phyloP scores from a whole-genome alignment of 1,284 basidiomycete species.

The Cutaneotrichosporon dermatis region DNA sequence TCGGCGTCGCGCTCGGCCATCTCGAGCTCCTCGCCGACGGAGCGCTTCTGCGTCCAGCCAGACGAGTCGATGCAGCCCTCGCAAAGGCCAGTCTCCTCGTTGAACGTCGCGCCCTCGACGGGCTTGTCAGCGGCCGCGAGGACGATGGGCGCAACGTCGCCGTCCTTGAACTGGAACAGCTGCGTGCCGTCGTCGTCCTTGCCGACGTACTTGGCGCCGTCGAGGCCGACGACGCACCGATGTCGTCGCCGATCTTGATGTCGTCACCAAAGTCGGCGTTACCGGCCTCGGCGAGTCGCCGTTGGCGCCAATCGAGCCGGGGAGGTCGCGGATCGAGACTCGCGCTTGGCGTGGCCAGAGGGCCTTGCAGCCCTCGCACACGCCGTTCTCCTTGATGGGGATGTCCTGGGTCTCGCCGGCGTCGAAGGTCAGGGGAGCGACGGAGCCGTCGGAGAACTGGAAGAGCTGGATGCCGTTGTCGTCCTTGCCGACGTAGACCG shows the following conservation, averaged over 20 bases:
- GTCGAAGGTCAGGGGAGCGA: constrained; percentile 4
- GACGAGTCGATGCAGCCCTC: neutral
- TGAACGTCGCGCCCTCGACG: neutral
- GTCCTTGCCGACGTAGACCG: constrained; percentile 6
- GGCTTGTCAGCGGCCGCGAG: neutral
- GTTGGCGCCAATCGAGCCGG: neutral
- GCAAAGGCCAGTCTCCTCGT: neutral
- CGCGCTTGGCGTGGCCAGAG: neutral
- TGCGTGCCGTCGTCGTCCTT: constrained; percentile 3
- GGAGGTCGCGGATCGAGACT: neutral
- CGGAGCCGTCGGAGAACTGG: constrained; percentile 7
- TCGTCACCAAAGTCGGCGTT: constrained; percentile 2
- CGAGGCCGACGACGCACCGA: neutral
- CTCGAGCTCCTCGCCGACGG: neutral
- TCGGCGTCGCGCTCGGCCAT: neutral
- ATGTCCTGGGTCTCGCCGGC: neutral
- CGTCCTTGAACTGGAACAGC: constrained; percentile 10
- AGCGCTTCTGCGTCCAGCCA: neutral
- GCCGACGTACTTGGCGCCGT: constrained; percentile 7
- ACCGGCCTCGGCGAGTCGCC: neutral
- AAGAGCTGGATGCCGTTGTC: constrained; percentile 6
- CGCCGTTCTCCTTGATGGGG: neutral
- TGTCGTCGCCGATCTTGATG: constrained; percentile 1
- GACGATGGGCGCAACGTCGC: constrained; percentile 3
- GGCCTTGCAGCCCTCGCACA: neutral